Evolutionary conservation across 495 filamentous ascomycete species (phyloP), one percentile per base, ranked within the genome.

Genomic region (Aspergillus carlsbadensis): DNA sequence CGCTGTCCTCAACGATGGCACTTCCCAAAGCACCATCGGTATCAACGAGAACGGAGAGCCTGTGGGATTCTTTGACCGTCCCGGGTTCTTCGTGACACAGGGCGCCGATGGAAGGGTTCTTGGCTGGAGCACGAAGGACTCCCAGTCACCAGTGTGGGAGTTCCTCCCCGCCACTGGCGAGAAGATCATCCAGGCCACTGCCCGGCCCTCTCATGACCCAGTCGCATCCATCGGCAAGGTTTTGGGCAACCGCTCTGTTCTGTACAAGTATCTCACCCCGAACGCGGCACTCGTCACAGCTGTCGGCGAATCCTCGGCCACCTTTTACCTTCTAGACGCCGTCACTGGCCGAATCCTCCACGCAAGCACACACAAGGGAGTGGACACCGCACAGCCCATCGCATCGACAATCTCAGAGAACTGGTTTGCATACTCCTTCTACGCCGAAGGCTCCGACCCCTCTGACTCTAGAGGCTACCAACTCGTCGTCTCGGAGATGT

Each of bases 201-300:
- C 85, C 22, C 81, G 89, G 29, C 86, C 91, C 13, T 61, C 78
- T 6, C 87, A 94, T 60, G 93, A 98, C 57, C 90, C 90, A 3
- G 86, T 96, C 40, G 93, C 95, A 10, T 97, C 94, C 0, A 96
- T 99, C 54, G 94, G 95, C 42, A 88, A 90, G 56, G 94, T 96
- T 17, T 83, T 98, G 31, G 92, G 91, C 47, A 86, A 98, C 63
- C 86, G 94, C 17, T 87, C 86, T 1, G 94, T 99, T 37, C 80
- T 96, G 56, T 99, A 98, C 82, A 99, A 99, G 75, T 97, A 97
- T 68, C 75, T 99, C 21, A 94, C 92, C 72, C 87, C 89, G 1
- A 97, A 98, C 70, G 77, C 92, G 5, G 75, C 92, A 6, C 82
- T 96, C 0, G 77, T 96, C 48, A 89, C 90, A 1, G 82, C 91